A percentile compares a stretch with the other conserved stretches of the same genome.
Conservation (phyloP, 192 early-diverging fungal species). For the Mortierella claussenii region DNA sequence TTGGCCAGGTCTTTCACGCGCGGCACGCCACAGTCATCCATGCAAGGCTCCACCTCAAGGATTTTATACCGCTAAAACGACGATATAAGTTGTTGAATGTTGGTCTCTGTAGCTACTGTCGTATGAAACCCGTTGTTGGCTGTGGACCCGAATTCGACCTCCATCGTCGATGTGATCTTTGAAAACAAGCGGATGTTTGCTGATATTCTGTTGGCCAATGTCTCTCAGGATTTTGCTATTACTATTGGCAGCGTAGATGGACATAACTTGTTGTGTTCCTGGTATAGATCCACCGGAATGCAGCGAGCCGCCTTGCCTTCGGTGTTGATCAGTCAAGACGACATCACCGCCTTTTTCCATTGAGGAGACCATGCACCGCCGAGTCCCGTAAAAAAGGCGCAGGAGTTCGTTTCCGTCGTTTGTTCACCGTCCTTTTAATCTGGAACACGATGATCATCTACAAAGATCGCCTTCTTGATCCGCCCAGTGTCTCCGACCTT, state of each 20-base stretch:
- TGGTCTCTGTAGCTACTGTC: background rate
- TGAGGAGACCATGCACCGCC: slow-evolving; percentile 5
- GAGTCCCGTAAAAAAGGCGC: slow-evolving; percentile 5
- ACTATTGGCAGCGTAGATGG: slow-evolving; percentile 6
- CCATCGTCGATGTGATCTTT: background rate
- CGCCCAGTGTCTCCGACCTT: slow-evolving; percentile 26
- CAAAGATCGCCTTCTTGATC: background rate
- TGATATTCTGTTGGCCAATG: background rate
- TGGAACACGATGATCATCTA: slow-evolving; percentile 21
- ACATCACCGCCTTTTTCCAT: background rate
- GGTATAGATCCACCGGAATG: slow-evolving; percentile 21
- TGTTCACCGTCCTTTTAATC: background rate
- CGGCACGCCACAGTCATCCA: no score
- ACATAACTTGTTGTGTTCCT: slow-evolving; percentile 38
- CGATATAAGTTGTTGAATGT: background rate
- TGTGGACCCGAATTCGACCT: no score
- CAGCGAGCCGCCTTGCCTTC: slow-evolving; percentile 7
- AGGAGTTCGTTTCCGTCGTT: slow-evolving; percentile 25
- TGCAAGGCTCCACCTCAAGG: no score
- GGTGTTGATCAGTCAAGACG: slow-evolving; percentile 21
- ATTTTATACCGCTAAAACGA: no score
- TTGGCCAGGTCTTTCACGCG: no score
- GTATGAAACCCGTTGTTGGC: background rate
- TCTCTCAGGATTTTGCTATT: background rate
- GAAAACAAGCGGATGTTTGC: slow-evolving; percentile 56